Base-by-base conservation (phyloP, 495 filamentous ascomycete genomes). In the Diplogelasinospora grovesii region DNA sequence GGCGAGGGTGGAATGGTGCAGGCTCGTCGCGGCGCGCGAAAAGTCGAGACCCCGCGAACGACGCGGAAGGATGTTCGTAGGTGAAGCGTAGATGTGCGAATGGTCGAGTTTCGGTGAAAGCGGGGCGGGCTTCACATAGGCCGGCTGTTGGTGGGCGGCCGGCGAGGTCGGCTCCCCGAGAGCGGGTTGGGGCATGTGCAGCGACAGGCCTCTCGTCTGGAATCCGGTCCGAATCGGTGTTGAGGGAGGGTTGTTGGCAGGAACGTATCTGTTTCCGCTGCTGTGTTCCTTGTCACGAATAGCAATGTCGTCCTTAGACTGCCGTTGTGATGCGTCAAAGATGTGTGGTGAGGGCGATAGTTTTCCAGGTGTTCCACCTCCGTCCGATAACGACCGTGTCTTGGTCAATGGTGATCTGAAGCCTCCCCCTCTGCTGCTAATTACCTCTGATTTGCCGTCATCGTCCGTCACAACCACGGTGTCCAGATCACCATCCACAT, bases 1-100 rank as follows among this genome's bases (percentile, higher is more conserved):
- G 29, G 89, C 89, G 6, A 96, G 72, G 2, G 84, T 97, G 16
- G 92, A 96, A 61, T 97, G 93, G 65, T 98, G 92, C 8, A 98
- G 74, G 49, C 88, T 94, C 4, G 92, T 97, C 42, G 89, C 90
- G 30, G 87, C 88, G 48, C 89, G 75, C n/a, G 89, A 86, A 61
- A 92, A 95, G 56, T 96, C 89, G 35, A 94, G 64, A 21, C 89
- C 89, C 18, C 89, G 78, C 5, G 87, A 93, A 35, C 88, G 80
- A 36, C 89, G 74, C 31, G 89, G 89, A 10, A 96, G 74, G 13
- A 89, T 81, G 11, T 86, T 92, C 2, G 61, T 60, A n/a, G 69
- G 69, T 3, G 87, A 87, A 31, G 85, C 83, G 66, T 92, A 95
- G 22, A 79, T 85, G 44, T 85, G 82, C 11, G 82, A 79, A 42